Evolutionary conservation across 306 rosid species (phyloP), one percentile per base, ranked within the genome.

Genomic region (Pachyrhizus erosus): DNA sequence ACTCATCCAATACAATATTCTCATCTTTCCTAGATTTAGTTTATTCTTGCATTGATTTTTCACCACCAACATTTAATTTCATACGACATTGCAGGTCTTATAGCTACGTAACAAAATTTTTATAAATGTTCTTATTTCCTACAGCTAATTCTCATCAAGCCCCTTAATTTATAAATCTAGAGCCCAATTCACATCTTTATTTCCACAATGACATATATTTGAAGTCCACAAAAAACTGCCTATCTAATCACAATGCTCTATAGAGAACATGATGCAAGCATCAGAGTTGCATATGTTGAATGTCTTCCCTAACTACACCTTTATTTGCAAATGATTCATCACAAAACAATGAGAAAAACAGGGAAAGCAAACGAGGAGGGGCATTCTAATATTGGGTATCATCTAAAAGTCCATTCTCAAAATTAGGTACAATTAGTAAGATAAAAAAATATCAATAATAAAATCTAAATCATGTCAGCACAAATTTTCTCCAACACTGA

Each of bases 261-360:
- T 23, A 23, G 9, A 62, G 45, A 40, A 78, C 54, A 65, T 45
- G 14, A 33, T 14, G 70, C 40, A 31, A 75, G 54, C 55, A 57
- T 69, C 49, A 27, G n/a, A 55, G 43, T 67, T 42, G 15, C 65
- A 57, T 55, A 31, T 55, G 66, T 82, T 52, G 52, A 76, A 76
- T 49, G 43, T 64, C 69, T 39, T 51, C 66, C 70, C 66, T 24
- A 5, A 55, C 52, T 20, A 14, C 43, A 67, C 9, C 15, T 82
- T 13, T 29, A 74, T 65, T 15, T 40, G 39, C 60, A 26, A 66
- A 15, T 54, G 48, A 54, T 66, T 74, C 76, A 67, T 52, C 18
- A 2, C 20, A 75, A 37, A 81, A 73, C 27, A 20, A 81, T 17
- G 73, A 27, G 48, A 26, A 51, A 69, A 83, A 45, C 78, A 83